These are phyloP conservation scores for Elymus sibiricus DNA, from an alignment of 176 grass and related monocot species.

Conservation along the genomic window DNA sequence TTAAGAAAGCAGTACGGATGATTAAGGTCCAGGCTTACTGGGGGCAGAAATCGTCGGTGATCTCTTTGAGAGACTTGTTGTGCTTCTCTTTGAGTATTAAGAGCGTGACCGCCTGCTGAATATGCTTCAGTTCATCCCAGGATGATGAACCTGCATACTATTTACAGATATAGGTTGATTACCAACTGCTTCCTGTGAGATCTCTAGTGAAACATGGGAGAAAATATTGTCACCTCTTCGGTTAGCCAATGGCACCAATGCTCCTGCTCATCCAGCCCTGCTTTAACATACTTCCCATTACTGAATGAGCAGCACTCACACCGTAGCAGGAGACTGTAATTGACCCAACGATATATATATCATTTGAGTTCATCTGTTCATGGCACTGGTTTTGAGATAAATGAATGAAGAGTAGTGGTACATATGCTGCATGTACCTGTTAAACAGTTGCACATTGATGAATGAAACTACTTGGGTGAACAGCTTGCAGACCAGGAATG, in stretches of 20 bases:
- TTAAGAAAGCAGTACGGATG: not conserved
- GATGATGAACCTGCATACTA: constrained; percentile 60
- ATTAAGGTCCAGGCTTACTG: not conserved
- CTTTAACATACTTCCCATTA: constrained; percentile 65
- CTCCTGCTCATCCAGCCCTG: constrained; percentile 63
- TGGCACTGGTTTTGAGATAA: not conserved
- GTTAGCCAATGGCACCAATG: constrained; percentile 65
- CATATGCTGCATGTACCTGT: constrained; percentile 36
- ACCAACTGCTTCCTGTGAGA: not conserved
- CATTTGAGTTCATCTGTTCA: not conserved
- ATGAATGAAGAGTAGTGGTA: not conserved
- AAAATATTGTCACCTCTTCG: constrained; percentile 39
- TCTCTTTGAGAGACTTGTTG: constrained; percentile 36
- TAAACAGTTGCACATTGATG: constrained; percentile 75
- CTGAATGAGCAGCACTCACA: constrained; percentile 75
- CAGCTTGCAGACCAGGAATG: constrained; percentile 55
- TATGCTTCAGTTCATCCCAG: constrained; percentile 70
- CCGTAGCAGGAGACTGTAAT: constrained; percentile 53
- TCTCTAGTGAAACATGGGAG: not conserved
- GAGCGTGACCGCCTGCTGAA: constrained; percentile 55
- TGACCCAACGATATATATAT: not conserved
- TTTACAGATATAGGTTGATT: constrained; percentile 20
- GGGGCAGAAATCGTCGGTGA: constrained; percentile 20
- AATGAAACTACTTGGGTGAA: constrained; percentile 63
- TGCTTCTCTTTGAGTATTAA: constrained; percentile 55